Base-by-base conservation (phyloP, 768 basidiomycete species). In the Suillus discolor region DNA sequence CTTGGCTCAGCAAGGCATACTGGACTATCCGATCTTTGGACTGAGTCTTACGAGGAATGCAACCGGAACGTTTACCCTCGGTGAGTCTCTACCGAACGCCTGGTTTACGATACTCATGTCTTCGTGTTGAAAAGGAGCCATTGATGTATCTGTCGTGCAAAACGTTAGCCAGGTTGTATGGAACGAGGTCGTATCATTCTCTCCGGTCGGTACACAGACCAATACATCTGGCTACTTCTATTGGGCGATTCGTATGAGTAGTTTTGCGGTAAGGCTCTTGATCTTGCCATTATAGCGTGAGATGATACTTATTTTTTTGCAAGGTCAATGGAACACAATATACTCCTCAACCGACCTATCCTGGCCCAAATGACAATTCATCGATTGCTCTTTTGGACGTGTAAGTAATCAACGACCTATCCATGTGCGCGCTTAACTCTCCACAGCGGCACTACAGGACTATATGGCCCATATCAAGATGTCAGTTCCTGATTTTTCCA, bases 11-110 rank as follows among this genome's bases (percentile, higher is more conserved):
- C 80, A 84, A 67, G 92, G 91, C 20, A 76, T 83, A 38, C 76
- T 93, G 57, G 85, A 87, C 41, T 94, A 92, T 72, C 92, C 92
- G 1, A 71, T 94, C 11, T 93, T 93, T 69, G 90, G 89, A n/a
- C 69, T 94, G 34, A 87, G 83, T 69, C 77, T 93, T 67, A 85
- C 86, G 1, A 79, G 81, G 53, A 87, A 89, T 71, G 72, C 77
- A 3, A 84, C 81, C 13, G 92, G 92, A 12, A 83, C 86, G 23
- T 79, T 94, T 25, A 78, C 91, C 2, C 69, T 94, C 18, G 92
- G 91, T 90, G 62, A 70, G 51, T 53, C 25, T 8, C 20, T 34
- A 23, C 54, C 34, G 18, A 36, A 9, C 28, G 51, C 39, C 34
- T 31, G 4, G 57, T 5, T 9, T 25, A 3, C 16, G 11, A 39